These are phyloP conservation scores for Pleurostoma richardsiae DNA, from an alignment of 2,329 filamentous ascomycete genomes.

Conservation along the genomic window DNA sequence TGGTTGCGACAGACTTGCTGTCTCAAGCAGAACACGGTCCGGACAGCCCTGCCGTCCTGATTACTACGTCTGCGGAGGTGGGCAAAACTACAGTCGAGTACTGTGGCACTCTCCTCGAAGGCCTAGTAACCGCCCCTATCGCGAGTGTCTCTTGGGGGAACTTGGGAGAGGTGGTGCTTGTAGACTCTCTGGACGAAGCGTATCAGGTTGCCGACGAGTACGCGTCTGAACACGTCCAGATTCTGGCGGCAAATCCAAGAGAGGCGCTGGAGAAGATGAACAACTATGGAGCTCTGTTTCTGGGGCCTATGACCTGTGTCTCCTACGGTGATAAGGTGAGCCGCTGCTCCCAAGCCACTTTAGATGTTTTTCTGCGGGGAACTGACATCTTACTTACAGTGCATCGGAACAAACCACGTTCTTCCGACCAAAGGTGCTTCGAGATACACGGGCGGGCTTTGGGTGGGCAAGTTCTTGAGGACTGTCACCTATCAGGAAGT, in stretches of 20 bases:
- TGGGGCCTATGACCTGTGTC: slow-evolving; percentile 47
- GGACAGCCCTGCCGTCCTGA: slow-evolving; percentile 43
- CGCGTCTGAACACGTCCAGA: slow-evolving; percentile 46
- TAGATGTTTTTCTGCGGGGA: too few species aligned
- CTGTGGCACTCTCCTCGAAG: slow-evolving; percentile 30
- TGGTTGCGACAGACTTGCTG: slow-evolving; percentile 38
- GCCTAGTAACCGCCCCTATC: slow-evolving; percentile 34
- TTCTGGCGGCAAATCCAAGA: slow-evolving; percentile 37
- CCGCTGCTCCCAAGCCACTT: too few species aligned
- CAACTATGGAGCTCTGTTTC: slow-evolving; percentile 44
- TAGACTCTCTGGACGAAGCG: slow-evolving; percentile 32
- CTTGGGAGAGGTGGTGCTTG: slow-evolving; percentile 40
- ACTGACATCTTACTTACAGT: too few species aligned
- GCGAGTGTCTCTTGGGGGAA: slow-evolving; percentile 37
- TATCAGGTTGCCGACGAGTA: slow-evolving; percentile 40
- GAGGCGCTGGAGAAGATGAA: slow-evolving; percentile 45
- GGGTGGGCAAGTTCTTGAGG: slow-evolving; percentile 49
- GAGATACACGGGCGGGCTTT: slow-evolving; percentile 45
- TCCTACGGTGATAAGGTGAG: slow-evolving; percentile 47
- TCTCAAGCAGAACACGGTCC: slow-evolving; percentile 47
- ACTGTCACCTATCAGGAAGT: slow-evolving; percentile 51
- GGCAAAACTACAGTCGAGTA: slow-evolving; percentile 28
- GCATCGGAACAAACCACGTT: slow-evolving; percentile 51
- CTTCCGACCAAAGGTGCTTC: slow-evolving; percentile 42
- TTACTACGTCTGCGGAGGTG: slow-evolving; percentile 37